Evolutionary conservation across 305 asterid genomes (phyloP), one percentile per base, ranked within the genome.

Genomic region (Fraxinus dipetala): DNA sequence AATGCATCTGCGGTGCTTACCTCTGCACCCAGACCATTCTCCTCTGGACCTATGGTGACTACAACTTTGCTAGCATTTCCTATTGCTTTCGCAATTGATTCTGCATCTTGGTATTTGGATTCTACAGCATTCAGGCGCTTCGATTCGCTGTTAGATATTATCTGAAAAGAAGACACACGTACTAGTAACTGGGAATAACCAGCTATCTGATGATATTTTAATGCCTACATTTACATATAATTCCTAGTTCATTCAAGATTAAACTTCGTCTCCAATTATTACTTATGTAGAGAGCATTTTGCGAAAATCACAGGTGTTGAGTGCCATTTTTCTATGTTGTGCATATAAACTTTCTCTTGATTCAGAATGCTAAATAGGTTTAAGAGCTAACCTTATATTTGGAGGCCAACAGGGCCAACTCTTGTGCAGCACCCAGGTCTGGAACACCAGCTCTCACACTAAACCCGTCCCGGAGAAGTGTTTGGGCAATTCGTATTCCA

Each of bases 381-480:
- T 56, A 56, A 56, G 65, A 18, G 4, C 67, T 56, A 56, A 91
- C 98, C 99, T 92, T 93, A 82, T 95, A 94, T 54, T 79, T 84
- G 63, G 92, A 84, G 59, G 97, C 99, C 43, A 95, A 83, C 20
- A 90, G 97, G 83, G 99, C 99, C 7, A 95, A 88, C 34, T 95
- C 98, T 79, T 95, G 99, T 4, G 99, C 98, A 56, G 96, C 95
- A 73, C 61, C 91, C 32, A 95, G 92, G 82, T 95, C 96, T 36
- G 97, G 85, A 48, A 95, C 99, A n/a, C 98, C 98, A 32, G 99
- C 99, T 87, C 99, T 85, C n/a, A 95, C 98, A 63, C 87, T 92
- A 61, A 93, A 95, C 2, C 99, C 99, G 83, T 91, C 89, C 2
- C 97, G 90, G 24, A 95, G 87, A 79, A 95, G 94, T 20, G 89